Percentiles rank a stretch among this genome's conserved stretches.
Conservation (phyloP, 495 filamentous ascomycete genomes). For the Mytilinidion resinicola region DNA sequence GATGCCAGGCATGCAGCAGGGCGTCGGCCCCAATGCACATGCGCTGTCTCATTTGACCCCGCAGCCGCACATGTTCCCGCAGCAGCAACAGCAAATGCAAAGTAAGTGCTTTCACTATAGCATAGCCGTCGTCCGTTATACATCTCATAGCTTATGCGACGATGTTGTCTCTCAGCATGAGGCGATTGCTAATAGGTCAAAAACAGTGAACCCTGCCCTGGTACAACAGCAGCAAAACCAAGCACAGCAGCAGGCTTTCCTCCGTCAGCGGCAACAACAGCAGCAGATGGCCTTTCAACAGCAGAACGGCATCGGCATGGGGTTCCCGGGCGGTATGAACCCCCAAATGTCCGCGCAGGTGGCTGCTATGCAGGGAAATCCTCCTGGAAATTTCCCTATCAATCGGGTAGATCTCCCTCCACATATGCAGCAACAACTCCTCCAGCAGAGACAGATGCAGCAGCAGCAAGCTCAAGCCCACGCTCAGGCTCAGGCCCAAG, state of each 20-base stretch:
- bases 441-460: slow-evolving; percentile 33
- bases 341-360: slow-evolving; percentile 1
- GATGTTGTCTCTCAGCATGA: not conserved
- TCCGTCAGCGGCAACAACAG: slow-evolving; percentile 38
- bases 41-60: slow-evolving; percentile 75
- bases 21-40: slow-evolving; percentile 60
- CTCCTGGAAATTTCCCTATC: slow-evolving; percentile 5
- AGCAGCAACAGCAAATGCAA: slow-evolving; percentile 34
- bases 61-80: slow-evolving; percentile 53
- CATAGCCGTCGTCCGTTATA: no score
- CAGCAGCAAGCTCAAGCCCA: slow-evolving; percentile 23
- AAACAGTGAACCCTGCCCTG: slow-evolving; percentile 41
- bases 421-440: slow-evolving; percentile 22
- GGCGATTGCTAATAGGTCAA: no score
- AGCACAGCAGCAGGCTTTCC: slow-evolving; percentile 39
- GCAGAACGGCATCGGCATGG: slow-evolving; percentile 21
- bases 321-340: slow-evolving; percentile 16
- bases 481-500: slow-evolving; percentile 22
- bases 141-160: no score
- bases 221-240: slow-evolving; percentile 44
- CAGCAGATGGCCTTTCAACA: slow-evolving; percentile 15
- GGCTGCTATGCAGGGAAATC: slow-evolving; percentile 7
- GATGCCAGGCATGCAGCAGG: slow-evolving; percentile 78
- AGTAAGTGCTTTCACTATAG: no score
- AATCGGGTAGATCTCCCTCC: slow-evolving; percentile 10